Conservation (phyloP, 495 filamentous ascomycete genomes). For the Entonaema liquescens region DNA sequence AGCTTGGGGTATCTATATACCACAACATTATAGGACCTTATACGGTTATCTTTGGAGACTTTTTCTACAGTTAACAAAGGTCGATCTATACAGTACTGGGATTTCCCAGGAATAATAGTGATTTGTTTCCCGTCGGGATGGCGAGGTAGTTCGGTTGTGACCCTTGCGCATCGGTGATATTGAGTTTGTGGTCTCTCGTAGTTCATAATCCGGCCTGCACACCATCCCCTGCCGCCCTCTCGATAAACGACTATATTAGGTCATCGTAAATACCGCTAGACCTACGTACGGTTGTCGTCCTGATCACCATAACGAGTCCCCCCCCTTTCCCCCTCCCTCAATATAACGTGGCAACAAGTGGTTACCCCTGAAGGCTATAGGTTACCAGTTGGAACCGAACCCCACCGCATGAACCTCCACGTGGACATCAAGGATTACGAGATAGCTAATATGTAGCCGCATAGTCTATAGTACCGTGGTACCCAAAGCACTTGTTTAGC, state of each 20-base stretch:
- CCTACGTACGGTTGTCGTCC: neutral
- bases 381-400: neutral
- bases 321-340: neutral
- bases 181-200: neutral
- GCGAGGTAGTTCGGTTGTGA: neutral
- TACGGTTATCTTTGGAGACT: neutral
- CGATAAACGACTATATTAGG: neutral
- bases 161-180: neutral
- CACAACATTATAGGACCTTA: neutral
- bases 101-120: neutral
- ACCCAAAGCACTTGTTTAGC: neutral
- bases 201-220: neutral
- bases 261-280: neutral
- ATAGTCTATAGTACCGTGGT: neutral
- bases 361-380: neutral
- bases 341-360: neutral
- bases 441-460: constrained; percentile 6
- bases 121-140: neutral
- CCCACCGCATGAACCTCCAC: constrained; percentile 1
- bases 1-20: neutral
- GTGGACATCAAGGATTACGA: constrained; percentile 12
- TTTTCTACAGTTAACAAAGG: neutral
- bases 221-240: neutral
- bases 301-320: neutral
- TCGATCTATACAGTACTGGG: neutral